Evolutionary conservation across 2,329 filamentous ascomycete species (phyloP).

Genomic region (Simplicillium aogashimaense): DNA sequence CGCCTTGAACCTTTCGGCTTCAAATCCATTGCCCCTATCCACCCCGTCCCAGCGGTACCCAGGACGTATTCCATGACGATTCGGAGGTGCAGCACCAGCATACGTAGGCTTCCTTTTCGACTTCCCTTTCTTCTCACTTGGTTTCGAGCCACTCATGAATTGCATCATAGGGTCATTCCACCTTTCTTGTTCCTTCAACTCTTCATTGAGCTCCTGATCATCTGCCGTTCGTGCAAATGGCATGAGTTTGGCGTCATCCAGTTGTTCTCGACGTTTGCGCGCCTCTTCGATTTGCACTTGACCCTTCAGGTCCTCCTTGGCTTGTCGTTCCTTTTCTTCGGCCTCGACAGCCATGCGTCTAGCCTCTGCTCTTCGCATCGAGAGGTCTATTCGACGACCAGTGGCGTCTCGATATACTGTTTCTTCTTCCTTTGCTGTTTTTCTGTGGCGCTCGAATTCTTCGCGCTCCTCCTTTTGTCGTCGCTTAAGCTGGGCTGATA

Average conservation of each 20-base stretch:
- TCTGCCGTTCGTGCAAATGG: constrained; percentile 70
- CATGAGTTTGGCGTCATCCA: constrained; percentile 78
- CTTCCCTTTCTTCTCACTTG: constrained; percentile 17
- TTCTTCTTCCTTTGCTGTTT: constrained; percentile 50
- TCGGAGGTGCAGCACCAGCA: constrained; percentile 70
- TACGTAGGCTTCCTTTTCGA: constrained; percentile 56
- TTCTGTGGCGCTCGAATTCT: constrained; percentile 34
- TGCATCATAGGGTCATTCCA: constrained; percentile 93
- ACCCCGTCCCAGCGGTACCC: constrained; percentile 97
- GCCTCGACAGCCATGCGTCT: constrained; percentile 61
- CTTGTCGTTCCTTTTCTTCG: constrained; percentile 60
- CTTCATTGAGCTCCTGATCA: constrained; percentile 76
- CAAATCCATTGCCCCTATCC: constrained; percentile 86
- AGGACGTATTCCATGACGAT: constrained; percentile 86
- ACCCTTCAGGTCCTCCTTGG: constrained; percentile 64
- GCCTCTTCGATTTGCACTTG: constrained; percentile 72
- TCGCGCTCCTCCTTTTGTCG: constrained; percentile 56
- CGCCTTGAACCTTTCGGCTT: constrained; percentile 84
- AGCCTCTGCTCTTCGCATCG: constrained; percentile 57
- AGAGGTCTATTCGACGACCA: constrained; percentile 86
- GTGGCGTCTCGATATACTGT: constrained; percentile 94
- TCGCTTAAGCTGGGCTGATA: constrained; percentile 57
- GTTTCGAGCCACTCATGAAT: constrained; percentile 52
- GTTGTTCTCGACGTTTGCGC: constrained; percentile 50
- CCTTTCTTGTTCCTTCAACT: constrained; percentile 63